phyloP scores from a whole-genome alignment of 805 yeast genomes.

The Saccharomycopsis sp. region DNA sequence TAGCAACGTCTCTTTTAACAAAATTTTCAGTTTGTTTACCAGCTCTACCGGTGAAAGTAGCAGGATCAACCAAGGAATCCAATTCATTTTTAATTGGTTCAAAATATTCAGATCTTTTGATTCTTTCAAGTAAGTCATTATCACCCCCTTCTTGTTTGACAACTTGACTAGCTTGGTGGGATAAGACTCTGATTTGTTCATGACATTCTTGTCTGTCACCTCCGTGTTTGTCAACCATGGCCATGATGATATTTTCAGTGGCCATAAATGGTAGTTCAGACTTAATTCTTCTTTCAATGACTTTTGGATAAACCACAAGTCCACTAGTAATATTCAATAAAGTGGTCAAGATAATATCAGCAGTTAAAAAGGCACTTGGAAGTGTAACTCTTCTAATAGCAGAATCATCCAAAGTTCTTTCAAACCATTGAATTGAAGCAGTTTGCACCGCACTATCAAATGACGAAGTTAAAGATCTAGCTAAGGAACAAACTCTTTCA shows the following conservation, averaged over 20 bases:
- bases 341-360: constrained; percentile 86
- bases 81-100: constrained; percentile 81
- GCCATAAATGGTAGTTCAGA: constrained; percentile 99
- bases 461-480: constrained; percentile 89
- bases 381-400: constrained; percentile 95
- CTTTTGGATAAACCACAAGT: constrained; percentile 96
- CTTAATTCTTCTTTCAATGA: constrained; percentile 89
- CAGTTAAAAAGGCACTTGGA: constrained; percentile 94
- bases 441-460: constrained; percentile 93
- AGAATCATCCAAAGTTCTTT: constrained; percentile 95
- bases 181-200: constrained; percentile 91
- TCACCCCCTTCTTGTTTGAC: constrained; percentile 99
- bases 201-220: constrained; percentile 98
- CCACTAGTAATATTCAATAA: constrained; percentile 89
- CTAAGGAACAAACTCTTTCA: constrained; percentile 96
- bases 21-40: constrained; percentile 96
- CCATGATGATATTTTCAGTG: constrained; percentile 98
- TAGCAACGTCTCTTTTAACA: constrained; percentile 69
- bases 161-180: constrained; percentile 95
- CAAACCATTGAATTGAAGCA: constrained; percentile 98
- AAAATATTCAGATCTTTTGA: constrained; percentile 68
- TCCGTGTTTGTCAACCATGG: constrained; percentile 97
- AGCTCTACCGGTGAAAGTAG: constrained; percentile 96
- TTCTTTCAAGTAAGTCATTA: constrained; percentile 88
- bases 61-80: constrained; percentile 75